Base-by-base conservation (phyloP, 164 flowering plant species). In the Vitis rotundifolia region DNA sequence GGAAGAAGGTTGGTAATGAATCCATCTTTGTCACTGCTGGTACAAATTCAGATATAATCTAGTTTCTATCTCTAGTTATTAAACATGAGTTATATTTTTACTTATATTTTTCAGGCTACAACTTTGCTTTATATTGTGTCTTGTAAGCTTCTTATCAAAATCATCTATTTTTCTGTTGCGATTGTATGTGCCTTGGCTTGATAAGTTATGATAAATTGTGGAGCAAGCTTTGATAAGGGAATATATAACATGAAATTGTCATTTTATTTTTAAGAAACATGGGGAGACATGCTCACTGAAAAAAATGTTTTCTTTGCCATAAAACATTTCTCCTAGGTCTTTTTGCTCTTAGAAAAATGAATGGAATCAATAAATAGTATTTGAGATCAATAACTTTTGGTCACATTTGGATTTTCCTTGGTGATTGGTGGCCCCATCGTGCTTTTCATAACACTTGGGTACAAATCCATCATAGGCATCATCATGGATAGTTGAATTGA, bases 1-100 rank as follows among this genome's bases (percentile, higher is more conserved):
- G 70, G 97, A 89, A 76, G 99, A 85, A 87, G 98, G 99, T 93
- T 75, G 48, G 16, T 52, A 61, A 47, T 63, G 59, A 49, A 31
- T 51, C 55, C 31, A 12, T 53, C 13, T 67, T 28, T 68, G 11
- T 19, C 8, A 49, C 37, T 70, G 51, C 48, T 13, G 19, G 18
- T n/a, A 61, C 22, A 37, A 22, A 47, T 63, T 63, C 1, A 13
- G 47, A 64, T 53, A 53, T 22, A 0, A 22, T 52, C 37, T 37
- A 37, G 44, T 37, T 37, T 37, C 26, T 13, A 4, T n/a, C 3
- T 22, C 3, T 49, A 66, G n/a, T 29, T 29, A 29, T 53, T 29
- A 31, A 52, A 3, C 19, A 14, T 14, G 55, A 50, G 58, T 14
- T 64, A 15, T 64, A 64, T 9, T 64, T 54, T 67, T 31, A 67